A percentile compares a stretch with the other conserved stretches of the same genome.
These are phyloP conservation scores for Bolboschoenus planiculmis DNA, from an alignment of 176 grass and related monocot genomes.

Conservation along the genomic window DNA sequence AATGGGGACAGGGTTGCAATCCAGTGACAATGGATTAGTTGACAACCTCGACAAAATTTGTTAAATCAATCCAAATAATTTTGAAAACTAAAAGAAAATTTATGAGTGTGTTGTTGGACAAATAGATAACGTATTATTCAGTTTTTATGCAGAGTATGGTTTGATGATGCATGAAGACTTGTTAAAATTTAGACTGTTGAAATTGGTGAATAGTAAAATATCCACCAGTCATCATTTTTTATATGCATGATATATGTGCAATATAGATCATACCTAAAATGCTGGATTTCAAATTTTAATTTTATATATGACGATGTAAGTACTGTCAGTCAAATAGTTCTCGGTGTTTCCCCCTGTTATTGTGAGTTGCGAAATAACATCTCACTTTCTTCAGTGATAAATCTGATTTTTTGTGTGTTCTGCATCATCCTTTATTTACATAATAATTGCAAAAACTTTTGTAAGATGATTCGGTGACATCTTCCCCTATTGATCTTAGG, in stretches of 20 bases:
- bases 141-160: not conserved
- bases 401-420: not conserved
- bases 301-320: not conserved
- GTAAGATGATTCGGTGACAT: conserved; percentile 17
- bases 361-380: not conserved
- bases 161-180: not conserved
- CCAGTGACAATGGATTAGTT: not conserved
- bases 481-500: conserved; percentile 20
- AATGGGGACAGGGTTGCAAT: not conserved
- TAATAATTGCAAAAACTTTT: not conserved
- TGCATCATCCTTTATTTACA: not conserved
- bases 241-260: not conserved
- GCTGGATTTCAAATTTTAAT: not conserved
- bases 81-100: not conserved
- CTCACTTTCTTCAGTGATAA: not conserved
- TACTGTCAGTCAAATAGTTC: not conserved
- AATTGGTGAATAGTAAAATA: not conserved
- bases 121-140: not conserved
- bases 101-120: not conserved
- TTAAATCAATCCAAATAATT: not conserved
- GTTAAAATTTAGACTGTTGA: not conserved
- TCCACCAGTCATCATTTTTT: not conserved
- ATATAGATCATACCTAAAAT: not conserved
- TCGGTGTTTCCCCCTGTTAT: not conserved
- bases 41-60: not conserved